Percentiles rank a stretch among this genome's conserved stretches.
Evolutionary conservation across 257 asterid genomes (phyloP).

Genomic region (Coffea eugenioides): DNA sequence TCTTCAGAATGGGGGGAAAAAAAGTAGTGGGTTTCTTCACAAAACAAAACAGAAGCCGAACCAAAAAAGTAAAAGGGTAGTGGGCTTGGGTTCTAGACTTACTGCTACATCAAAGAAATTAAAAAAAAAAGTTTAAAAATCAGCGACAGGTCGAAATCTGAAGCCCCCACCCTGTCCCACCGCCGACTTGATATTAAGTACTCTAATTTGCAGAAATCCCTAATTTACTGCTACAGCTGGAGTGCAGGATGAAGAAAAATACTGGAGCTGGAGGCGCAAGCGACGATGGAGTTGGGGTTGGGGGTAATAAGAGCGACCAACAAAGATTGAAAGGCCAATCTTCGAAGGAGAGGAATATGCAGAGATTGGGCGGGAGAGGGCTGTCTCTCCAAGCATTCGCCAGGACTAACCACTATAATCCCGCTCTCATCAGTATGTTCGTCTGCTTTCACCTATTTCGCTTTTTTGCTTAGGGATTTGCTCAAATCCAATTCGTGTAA

Average conservation of each 20-base stretch:
- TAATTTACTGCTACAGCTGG: neutral
- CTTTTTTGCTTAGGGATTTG: neutral
- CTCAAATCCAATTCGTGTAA: neutral
- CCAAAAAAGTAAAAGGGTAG: no score
- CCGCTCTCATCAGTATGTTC: constrained; percentile 68
- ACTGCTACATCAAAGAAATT: neutral
- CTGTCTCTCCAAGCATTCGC: constrained; percentile 82
- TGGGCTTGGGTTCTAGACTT: constrained; percentile 7
- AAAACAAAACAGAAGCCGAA: neutral
- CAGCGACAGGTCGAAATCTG: no score
- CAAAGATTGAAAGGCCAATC: constrained; percentile 28
- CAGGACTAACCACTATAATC: constrained; percentile 53
- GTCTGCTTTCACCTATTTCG: neutral
- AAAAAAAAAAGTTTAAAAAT: no score
- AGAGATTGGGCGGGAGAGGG: constrained; percentile 86
- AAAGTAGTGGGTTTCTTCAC: no score
- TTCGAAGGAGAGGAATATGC: constrained; percentile 51
- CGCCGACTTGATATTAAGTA: no score
- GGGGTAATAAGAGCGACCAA: constrained; percentile 2
- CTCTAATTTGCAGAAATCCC: neutral
- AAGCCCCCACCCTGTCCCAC: no score
- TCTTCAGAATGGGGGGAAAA: no score
- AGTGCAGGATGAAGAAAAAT: constrained; percentile 14
- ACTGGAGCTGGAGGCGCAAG: neutral
- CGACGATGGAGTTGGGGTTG: constrained; percentile 1